Conservation (phyloP, 257 asterid genomes). For the Striga asiatica region DNA sequence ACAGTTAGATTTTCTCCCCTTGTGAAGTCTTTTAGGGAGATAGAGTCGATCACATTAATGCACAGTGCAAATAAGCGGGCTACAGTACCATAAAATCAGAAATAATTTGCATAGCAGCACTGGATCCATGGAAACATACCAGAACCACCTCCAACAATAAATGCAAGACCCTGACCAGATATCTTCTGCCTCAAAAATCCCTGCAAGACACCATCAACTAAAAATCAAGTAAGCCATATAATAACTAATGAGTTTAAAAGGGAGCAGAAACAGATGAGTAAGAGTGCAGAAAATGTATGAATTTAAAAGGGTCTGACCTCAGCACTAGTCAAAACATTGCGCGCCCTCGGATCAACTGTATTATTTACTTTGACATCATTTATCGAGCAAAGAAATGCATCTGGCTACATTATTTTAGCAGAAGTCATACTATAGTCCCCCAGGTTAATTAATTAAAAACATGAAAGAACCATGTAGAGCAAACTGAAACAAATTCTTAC, state of each 20-base stretch:
- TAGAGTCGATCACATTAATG: background rate
- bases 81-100: constrained; percentile 5
- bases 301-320: constrained; percentile 58
- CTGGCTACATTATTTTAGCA: constrained; percentile 56
- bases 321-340: constrained; percentile 59
- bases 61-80: constrained; percentile 14
- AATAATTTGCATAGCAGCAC: background rate
- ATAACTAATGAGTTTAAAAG: background rate
- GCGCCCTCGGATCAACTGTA: constrained; percentile 76
- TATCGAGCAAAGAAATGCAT: constrained; percentile 95
- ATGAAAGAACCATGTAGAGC: constrained; percentile 1
- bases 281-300: background rate
- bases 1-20: background rate
- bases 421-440: constrained; percentile 23
- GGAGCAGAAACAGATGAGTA: no score
- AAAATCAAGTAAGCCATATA: background rate
- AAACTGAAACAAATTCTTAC: background rate
- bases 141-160: constrained; percentile 90
- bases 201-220: background rate
- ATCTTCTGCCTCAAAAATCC: constrained; percentile 11
- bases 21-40: background rate
- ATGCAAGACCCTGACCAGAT: constrained; percentile 88
- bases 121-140: constrained; percentile 40
- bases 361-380: constrained; percentile 90
- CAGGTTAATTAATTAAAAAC: constrained; percentile 8